Evolutionary conservation across 805 yeast species (phyloP).

Genomic region (Wickerhamiella allomyrinae): DNA sequence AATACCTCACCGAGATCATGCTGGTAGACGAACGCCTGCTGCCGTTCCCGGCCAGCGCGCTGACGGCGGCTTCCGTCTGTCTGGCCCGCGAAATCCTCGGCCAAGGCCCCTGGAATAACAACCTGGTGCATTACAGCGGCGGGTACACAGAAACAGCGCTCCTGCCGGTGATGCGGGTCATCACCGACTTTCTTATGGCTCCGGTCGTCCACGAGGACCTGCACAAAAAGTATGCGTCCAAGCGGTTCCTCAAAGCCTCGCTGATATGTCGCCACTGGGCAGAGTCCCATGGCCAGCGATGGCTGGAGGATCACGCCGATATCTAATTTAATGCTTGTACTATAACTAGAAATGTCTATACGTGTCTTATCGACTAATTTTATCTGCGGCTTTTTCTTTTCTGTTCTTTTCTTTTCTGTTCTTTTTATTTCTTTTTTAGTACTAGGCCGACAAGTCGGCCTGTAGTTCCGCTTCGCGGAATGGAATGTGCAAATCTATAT

Average conservation of each 20-base stretch:
- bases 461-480: too few species aligned
- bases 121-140: conserved; percentile 81
- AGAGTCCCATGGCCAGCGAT: conserved; percentile 9
- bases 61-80: conserved; percentile 83
- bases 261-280: conserved; percentile 26
- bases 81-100: conserved; percentile 60
- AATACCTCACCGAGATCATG: conserved; percentile 66
- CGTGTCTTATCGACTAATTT: too few species aligned
- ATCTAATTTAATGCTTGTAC: too few species aligned
- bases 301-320: not conserved
- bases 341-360: too few species aligned
- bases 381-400: not conserved
- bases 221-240: conserved; percentile 81
- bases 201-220: conserved; percentile 87
- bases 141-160: conserved; percentile 67
- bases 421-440: not conserved
- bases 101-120: conserved; percentile 58
- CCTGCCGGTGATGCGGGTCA: conserved; percentile 54
- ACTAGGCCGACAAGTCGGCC: too few species aligned
- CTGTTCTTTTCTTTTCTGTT: not conserved
- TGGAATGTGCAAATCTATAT: too few species aligned
- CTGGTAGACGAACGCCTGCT: conserved; percentile 64
- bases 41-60: conserved; percentile 56
- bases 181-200: conserved; percentile 56
- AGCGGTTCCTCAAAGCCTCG: conserved; percentile 62